Evolutionary conservation across 2,329 filamentous ascomycete species (phyloP).

Genomic region (Fusarium globosum): DNA sequence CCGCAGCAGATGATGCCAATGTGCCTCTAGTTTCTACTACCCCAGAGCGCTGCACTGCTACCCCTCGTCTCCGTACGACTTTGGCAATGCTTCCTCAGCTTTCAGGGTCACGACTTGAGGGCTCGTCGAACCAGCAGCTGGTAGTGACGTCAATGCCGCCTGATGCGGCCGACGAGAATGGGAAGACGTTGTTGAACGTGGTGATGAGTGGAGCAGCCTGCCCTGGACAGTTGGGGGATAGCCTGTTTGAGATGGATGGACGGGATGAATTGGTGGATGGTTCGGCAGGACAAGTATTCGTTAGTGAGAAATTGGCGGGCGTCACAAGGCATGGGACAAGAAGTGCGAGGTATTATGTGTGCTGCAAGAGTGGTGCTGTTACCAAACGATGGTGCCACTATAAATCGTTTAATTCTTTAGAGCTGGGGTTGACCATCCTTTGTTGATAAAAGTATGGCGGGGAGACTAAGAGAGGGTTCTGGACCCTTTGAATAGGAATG

Average conservation of each 20-base stretch:
- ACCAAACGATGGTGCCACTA: conserved; percentile 37
- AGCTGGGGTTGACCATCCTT: not conserved
- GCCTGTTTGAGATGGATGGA: conserved; percentile 21
- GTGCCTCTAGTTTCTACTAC: conserved; percentile 22
- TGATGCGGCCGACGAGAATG: conserved; percentile 35
- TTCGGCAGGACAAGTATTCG: conserved; percentile 22
- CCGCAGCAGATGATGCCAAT: conserved; percentile 35
- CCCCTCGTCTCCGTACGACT: conserved; percentile 27
- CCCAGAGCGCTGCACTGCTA: conserved; percentile 20
- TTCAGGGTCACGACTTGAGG: conserved; percentile 18
- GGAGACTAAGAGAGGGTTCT: conserved; percentile 27
- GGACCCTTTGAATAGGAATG: conserved; percentile 22
- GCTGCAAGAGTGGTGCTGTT: conserved; percentile 42
- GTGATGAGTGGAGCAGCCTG: conserved; percentile 22
- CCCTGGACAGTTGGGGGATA: conserved; percentile 11
- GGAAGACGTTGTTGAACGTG: conserved; percentile 20
- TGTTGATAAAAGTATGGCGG: not conserved
- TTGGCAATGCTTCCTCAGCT: conserved; percentile 16
- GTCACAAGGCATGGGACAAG: conserved; percentile 26
- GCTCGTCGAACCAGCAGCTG: conserved; percentile 17
- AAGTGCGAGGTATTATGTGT: conserved; percentile 5
- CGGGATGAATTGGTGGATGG: conserved; percentile 23
- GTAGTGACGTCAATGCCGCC: conserved; percentile 46
- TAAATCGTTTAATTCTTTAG: not conserved
- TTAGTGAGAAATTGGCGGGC: conserved; percentile 13